Conservation (phyloP, 106 monocot species). For the Agapanthus africanus region DNA sequence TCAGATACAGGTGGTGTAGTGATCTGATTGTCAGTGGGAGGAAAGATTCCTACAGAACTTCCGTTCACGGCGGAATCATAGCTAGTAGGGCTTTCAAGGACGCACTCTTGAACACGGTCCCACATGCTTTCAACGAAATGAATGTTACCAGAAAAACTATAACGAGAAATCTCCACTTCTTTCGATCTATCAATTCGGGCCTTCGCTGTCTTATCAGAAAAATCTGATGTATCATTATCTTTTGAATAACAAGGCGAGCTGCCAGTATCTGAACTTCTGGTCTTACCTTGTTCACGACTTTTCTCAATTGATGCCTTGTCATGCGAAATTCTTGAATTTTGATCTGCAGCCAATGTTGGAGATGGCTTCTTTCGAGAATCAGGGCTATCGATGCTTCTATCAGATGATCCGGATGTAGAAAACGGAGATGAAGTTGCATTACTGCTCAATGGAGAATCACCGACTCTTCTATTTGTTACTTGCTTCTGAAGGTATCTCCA, state of each 20-base stretch:
- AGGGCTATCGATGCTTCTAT: conserved; percentile 10
- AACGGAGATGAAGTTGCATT: conserved; percentile 11
- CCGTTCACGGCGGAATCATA: conserved; percentile 8
- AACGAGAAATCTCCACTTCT: conserved; percentile 1
- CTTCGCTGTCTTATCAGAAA: background rate
- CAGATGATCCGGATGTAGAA: conserved; percentile 16
- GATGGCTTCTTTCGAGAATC: conserved; percentile 12
- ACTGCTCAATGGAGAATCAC: conserved; percentile 15
- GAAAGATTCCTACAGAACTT: background rate
- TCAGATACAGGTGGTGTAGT: background rate
- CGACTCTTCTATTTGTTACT: background rate
- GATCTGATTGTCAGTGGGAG: background rate
- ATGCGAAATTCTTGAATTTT: conserved; percentile 7
- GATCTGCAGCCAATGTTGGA: conserved; percentile 3
- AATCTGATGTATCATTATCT: background rate
- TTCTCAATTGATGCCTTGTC: background rate
- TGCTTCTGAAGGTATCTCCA: conserved; percentile 29
- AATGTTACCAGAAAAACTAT: background rate
- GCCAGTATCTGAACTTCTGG: conserved; percentile 3
- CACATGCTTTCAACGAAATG: background rate
- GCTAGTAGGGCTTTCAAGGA: conserved; percentile 2
- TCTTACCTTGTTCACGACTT: background rate
- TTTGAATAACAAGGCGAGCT: background rate
- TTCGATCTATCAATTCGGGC: background rate
- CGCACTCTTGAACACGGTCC: background rate